These are phyloP conservation scores for Claviceps pazoutovae DNA, from an alignment of 2,329 filamentous ascomycete species.

Conservation along the genomic window DNA sequence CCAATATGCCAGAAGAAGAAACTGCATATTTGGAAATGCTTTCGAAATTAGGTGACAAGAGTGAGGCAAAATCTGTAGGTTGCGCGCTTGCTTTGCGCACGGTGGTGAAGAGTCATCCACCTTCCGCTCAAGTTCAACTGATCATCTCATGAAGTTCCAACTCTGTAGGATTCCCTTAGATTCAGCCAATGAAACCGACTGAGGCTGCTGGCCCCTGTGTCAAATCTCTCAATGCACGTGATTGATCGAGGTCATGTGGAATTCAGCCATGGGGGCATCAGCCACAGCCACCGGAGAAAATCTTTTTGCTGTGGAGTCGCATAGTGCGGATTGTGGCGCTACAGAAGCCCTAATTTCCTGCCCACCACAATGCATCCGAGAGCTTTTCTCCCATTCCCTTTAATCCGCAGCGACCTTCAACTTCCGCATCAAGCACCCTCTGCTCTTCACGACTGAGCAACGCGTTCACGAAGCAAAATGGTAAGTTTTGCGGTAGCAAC, in stretches of 20 bases:
- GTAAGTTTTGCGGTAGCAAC: conserved; percentile 21
- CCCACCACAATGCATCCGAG: conserved; percentile 16
- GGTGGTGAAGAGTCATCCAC: neutral
- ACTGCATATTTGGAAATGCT: too few relatives aligned
- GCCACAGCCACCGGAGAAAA: conserved; percentile 5
- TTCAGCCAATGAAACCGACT: neutral
- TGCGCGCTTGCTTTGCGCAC: neutral
- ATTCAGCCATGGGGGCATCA: neutral
- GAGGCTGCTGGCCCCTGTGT: neutral
- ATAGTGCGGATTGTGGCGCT: conserved; percentile 4
- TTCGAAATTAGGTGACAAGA: neutral
- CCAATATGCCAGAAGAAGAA: too few relatives aligned
- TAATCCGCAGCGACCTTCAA: conserved; percentile 13
- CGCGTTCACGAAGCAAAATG: conserved; percentile 26
- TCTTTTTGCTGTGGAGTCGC: conserved; percentile 11
- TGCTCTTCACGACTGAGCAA: conserved; percentile 23
- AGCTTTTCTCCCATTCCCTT: conserved; percentile 14
- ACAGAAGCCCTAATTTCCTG: conserved; percentile 24
- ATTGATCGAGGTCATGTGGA: neutral
- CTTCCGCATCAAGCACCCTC: conserved; percentile 17
- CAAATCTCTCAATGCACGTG: conserved; percentile 2
- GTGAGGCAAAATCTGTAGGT: too few relatives aligned
- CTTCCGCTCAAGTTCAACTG: neutral
- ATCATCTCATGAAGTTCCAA: neutral
- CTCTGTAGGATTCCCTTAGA: neutral